Evolutionary conservation across 305 asterid genomes (phyloP).

Genomic region (Fraxinus xanthoxyloides): DNA sequence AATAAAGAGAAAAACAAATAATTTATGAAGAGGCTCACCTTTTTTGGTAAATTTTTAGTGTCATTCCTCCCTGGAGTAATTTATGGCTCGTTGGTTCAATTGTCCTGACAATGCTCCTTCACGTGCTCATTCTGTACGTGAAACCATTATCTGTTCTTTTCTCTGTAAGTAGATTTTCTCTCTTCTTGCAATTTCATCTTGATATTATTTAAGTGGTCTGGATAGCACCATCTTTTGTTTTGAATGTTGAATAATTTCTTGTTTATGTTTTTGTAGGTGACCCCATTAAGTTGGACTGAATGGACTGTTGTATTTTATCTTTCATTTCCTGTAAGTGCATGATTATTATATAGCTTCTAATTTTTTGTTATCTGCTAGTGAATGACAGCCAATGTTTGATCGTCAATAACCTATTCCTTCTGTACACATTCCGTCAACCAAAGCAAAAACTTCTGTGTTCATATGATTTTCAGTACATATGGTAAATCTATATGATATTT

Average conservation of each 20-base stretch:
- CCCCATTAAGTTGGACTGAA: conserved; percentile 89
- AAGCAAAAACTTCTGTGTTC: neutral
- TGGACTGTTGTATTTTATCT: conserved; percentile 87
- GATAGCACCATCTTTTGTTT: neutral
- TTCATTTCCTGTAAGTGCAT: conserved; percentile 88
- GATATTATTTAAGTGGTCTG: neutral
- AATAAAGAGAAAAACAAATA: neutral
- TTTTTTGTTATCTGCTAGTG: neutral
- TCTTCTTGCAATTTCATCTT: conserved; percentile 12
- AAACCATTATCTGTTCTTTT: conserved; percentile 79
- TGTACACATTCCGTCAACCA: neutral
- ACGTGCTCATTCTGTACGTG: conserved; percentile 74
- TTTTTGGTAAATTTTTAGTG: conserved; percentile 38
- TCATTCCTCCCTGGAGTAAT: conserved; percentile 97
- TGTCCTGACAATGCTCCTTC: conserved; percentile 86
- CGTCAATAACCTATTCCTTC: neutral
- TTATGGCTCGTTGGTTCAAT: conserved; percentile 95
- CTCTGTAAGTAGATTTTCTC: conserved; percentile 63
- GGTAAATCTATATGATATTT: neutral
- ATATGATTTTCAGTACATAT: neutral
- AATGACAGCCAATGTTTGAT: neutral
- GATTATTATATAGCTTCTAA: conserved; percentile 3
- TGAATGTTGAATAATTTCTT: conserved; percentile 21
- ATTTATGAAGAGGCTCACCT: neutral
- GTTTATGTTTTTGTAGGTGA: conserved; percentile 52